phyloP scores from a whole-genome alignment of 2,329 filamentous ascomycete genomes.

The Exophiala oligosperma region DNA sequence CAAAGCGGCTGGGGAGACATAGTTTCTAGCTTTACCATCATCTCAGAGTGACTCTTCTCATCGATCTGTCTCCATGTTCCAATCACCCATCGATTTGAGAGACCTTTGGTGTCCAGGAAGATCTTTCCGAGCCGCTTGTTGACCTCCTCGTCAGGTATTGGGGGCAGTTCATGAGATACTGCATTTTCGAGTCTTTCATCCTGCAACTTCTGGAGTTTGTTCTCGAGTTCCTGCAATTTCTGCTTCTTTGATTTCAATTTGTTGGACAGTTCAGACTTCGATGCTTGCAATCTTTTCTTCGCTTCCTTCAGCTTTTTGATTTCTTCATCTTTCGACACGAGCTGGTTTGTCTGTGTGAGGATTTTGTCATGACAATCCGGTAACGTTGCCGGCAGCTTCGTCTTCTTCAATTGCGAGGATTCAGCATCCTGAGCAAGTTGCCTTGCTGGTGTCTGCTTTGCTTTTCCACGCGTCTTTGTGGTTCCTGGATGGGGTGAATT shows the following conservation, averaged over 20 bases:
- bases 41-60: background rate
- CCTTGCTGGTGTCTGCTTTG: too few relatives aligned
- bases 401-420: too few relatives aligned
- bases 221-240: background rate
- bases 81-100: background rate
- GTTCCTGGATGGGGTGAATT: too few relatives aligned
- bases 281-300: background rate
- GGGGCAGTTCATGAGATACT: background rate
- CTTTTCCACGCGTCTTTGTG: too few relatives aligned
- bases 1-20: background rate
- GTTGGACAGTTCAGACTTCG: background rate
- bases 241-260: background rate
- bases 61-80: background rate
- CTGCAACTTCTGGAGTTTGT: background rate
- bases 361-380: too few relatives aligned
- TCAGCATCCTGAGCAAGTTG: too few relatives aligned
- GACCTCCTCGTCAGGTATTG: background rate
- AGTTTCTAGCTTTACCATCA: background rate
- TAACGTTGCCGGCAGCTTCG: too few relatives aligned
- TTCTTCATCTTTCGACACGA: background rate
- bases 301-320: background rate
- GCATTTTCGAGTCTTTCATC: background rate
- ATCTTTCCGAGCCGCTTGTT: background rate
- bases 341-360: background rate
- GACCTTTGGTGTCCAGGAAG: background rate